These are phyloP conservation scores for Macrophomina phaseolina DNA, from an alignment of 2,329 filamentous ascomycete species.

Conservation along the genomic window DNA sequence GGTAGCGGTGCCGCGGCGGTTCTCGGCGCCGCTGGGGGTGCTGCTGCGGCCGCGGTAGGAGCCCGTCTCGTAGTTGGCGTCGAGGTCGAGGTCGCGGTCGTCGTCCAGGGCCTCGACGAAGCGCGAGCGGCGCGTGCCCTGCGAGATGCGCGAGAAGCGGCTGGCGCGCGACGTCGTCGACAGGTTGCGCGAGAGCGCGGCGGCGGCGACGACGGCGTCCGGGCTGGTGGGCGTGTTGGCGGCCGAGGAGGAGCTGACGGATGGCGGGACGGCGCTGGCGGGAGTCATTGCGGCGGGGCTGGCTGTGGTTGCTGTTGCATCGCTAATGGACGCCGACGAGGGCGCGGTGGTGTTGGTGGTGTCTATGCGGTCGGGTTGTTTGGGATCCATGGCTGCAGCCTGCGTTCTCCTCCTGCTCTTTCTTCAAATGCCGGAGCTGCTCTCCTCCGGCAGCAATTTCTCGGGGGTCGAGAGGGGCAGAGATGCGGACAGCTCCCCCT, in stretches of 20 bases:
- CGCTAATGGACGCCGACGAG: neutral
- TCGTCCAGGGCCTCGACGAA: constrained; percentile 20
- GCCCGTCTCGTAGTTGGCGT: neutral
- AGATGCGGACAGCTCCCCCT: neutral
- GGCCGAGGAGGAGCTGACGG: neutral
- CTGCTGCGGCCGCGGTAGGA: neutral
- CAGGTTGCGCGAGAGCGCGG: neutral
- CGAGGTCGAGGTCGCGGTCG: constrained; percentile 5
- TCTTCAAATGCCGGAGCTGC: neutral
- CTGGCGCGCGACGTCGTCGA: constrained; percentile 2
- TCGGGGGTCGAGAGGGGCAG: neutral
- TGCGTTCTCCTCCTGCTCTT: neutral
- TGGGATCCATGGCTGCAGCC: neutral
- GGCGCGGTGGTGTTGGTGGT: neutral
- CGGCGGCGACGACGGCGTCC: neutral
- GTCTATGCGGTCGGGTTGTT: constrained; percentile 11
- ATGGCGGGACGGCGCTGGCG: neutral
- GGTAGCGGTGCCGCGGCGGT: neutral
- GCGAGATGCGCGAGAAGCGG: constrained; percentile 18
- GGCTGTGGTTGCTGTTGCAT: neutral
- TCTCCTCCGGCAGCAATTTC: neutral
- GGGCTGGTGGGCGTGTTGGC: neutral
- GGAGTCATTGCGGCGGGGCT: constrained; percentile 3
- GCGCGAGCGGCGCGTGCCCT: constrained; percentile 21
- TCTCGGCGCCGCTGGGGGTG: neutral